phyloP scores from a whole-genome alignment of 2,329 filamentous ascomycete genomes.

The Exophiala viscosa region DNA sequence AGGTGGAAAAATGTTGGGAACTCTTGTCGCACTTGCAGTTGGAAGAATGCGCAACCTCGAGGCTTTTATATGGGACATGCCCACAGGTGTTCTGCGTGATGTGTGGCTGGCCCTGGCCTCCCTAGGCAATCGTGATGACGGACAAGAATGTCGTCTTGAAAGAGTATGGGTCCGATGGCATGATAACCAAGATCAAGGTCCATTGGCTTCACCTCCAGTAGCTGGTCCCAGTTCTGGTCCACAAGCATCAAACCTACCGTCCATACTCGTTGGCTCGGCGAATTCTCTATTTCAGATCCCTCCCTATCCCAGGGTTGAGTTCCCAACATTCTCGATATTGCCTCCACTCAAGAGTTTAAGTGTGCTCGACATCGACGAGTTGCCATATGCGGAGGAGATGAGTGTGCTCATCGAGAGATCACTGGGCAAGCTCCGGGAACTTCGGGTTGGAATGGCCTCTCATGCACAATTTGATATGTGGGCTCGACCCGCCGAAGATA shows the following conservation, averaged over 20 bases:
- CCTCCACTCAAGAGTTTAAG: constrained; percentile 70
- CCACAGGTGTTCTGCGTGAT: constrained; percentile 74
- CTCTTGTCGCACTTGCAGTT: constrained; percentile 73
- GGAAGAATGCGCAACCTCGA: constrained; percentile 78
- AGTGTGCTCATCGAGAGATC: constrained; percentile 71
- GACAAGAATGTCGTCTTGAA: constrained; percentile 63
- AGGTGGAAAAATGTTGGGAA: constrained; percentile 83
- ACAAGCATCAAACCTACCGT: constrained; percentile 20
- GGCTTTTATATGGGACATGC: constrained; percentile 85
- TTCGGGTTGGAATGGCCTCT: constrained; percentile 68
- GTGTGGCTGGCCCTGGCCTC: constrained; percentile 76
- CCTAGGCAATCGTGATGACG: constrained; percentile 58
- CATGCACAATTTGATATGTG: constrained; percentile 45
- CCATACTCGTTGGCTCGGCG: constrained; percentile 23
- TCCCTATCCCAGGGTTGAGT: constrained; percentile 62
- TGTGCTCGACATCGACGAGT: constrained; percentile 76
- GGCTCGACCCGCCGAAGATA: constrained; percentile 24
- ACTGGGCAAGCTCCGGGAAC: constrained; percentile 61
- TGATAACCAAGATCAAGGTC: constrained; percentile 59
- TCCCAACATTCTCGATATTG: constrained; percentile 74
- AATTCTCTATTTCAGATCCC: constrained; percentile 27
- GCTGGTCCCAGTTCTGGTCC: constrained; percentile 21
- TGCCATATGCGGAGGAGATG: constrained; percentile 81
- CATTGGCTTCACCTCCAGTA: constrained; percentile 35
- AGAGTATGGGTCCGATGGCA: constrained; percentile 80